A percentile compares a stretch with the other conserved stretches of the same genome.
These are phyloP conservation scores for Allium fistulosum DNA, from an alignment of 106 monocot genomes.

Conservation along the genomic window DNA sequence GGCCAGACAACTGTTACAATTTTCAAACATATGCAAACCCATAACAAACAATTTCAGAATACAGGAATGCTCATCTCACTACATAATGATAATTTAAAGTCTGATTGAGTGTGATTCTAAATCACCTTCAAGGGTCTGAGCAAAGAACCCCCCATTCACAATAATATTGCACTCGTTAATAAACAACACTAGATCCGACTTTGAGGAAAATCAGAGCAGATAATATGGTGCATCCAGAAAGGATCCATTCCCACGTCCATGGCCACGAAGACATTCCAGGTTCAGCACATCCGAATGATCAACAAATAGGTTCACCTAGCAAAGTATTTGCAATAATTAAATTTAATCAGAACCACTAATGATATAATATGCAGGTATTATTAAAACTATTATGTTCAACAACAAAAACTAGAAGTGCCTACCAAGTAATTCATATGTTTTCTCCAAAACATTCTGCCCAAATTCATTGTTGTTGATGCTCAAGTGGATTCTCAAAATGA, in stretches of 20 bases:
- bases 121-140: too few relatives aligned
- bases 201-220: slow-evolving; percentile 16
- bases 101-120: too few relatives aligned
- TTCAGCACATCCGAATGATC: slow-evolving; percentile 81
- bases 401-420: background rate
- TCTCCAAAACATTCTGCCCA: background rate
- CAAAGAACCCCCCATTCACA: too few relatives aligned
- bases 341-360: background rate
- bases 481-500: too few relatives aligned
- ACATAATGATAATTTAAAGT: too few relatives aligned
- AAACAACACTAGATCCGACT: background rate
- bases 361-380: background rate
- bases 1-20: too few relatives aligned
- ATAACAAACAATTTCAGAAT: too few relatives aligned
- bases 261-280: slow-evolving; percentile 61
- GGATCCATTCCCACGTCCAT: slow-evolving; percentile 22
- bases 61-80: too few relatives aligned
- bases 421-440: too few relatives aligned
- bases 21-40: too few relatives aligned
- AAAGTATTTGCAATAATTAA: background rate
- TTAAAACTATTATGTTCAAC: background rate
- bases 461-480: background rate
- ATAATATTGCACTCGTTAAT: background rate
- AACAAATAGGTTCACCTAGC: slow-evolving; percentile 78
- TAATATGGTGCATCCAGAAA: slow-evolving; percentile 20